Base-by-base conservation (phyloP, 306 rosid species). In the Psophocarpus tetragonolobus region DNA sequence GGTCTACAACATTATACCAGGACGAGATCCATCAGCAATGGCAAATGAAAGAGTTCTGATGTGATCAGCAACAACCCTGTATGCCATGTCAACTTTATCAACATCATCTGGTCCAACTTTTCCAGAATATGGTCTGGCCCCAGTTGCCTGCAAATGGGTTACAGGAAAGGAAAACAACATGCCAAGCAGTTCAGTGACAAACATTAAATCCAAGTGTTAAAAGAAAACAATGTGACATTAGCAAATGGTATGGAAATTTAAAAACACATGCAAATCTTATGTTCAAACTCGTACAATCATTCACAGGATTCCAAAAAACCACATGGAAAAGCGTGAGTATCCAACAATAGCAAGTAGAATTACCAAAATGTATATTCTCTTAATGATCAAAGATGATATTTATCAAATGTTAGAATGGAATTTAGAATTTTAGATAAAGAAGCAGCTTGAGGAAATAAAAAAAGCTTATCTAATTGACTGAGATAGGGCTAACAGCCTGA, bases 11-110 rank as follows among this genome's bases (percentile, higher is more conserved):
- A 81, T 53, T 69, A 29, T 87, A 95, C 99, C 97, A 83, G 99
- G 99, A 62, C 97, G 89, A 84, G 97, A 95, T 36, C 96, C 97
- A 86, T 95, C 99, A 44, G 97, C 99, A 82, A 95, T 95, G 64
- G 99, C 97, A 86, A 92, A 85, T 74, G 99, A 95, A 76, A 95
- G 94, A 79, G 87, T 86, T 84, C 89, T 80, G 66, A 83, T 83
- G 74, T 86, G 89, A 83, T 86, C 89, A n/a, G 89, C 87, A 69
- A 86, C 84, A 69, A 95, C 98, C 84, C 99, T 88, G 81, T 95
- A 95, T 51, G 97, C 99, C 97, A 95, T 91, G 90, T 95, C 99
- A 68, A 92, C 82, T 68, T 90, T 88, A 83, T 95, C 97, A 20
- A 66, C 79, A 78, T 95, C 99, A 66, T 92, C 99, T 38, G 83